Base-by-base conservation (phyloP, 1,284 basidiomycete genomes). In the Sporisorium sorghi region DNA sequence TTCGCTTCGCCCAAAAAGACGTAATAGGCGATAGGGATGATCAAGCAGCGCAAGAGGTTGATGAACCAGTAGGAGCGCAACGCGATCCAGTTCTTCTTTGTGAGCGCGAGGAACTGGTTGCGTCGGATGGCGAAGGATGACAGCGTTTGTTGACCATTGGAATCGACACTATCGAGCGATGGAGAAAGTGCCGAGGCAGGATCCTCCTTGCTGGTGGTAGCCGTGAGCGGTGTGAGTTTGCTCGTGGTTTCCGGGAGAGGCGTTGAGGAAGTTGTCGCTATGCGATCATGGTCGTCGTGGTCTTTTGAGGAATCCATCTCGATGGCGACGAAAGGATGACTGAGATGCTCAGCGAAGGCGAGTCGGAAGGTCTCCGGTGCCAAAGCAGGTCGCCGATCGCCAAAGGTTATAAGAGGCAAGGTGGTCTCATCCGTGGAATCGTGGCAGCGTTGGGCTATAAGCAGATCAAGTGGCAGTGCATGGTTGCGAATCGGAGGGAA, bases 21-120 rank as follows among this genome's bases (percentile, higher is more conserved):
- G 10, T 90, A 90, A 78, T 89, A 92, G 2, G 87, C 90, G 24
- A 92, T 83, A 1, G 91, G 91, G 19, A 91, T 79, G 32, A 92
- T 73, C 69, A 92, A 86, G 76, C 90, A 91, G 79, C 91, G 87
- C 28, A 91, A 54, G 30, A 91, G 57, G 73, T 91, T 92, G 46
- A 91, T 84, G 24, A 64, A 35, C 61, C 68, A 71, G 43, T 71
- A 71, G 11, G 48, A 56, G 8, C 67, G 49, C 21, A 70, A 28
- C 11, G 64, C 67, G 48, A 70, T 64, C 58, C 68, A 64, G 17
- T 71, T 65, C 51, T 65, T 62, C 43, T 58, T 71, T 8, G 61
- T 60, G 24, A 71, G 57, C 2, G 68, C 68, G 15, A 53, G 23
- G 26, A 60, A 71, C 28, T 71, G 68, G 21, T 65, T 71, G 33